Conservation (phyloP, 176 grass and related monocot species). For the Guadua angustifolia region DNA sequence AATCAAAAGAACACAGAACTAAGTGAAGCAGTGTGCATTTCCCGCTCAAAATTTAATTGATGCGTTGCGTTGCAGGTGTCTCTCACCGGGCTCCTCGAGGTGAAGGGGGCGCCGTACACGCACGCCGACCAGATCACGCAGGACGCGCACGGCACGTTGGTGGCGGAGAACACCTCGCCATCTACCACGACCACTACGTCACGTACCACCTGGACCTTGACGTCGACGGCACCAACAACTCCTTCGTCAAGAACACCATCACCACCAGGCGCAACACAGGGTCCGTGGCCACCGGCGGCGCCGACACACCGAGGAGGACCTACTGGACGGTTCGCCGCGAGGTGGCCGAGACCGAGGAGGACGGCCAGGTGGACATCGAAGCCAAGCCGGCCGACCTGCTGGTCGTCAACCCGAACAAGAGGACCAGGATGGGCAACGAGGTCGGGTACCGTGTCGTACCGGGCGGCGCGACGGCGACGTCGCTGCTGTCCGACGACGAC, state of each 20-base stretch:
- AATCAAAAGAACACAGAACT: neutral
- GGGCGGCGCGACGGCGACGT: slow-evolving; percentile 50
- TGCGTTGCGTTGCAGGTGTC: slow-evolving; percentile 48
- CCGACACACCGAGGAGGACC: slow-evolving; percentile 52
- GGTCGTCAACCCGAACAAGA: slow-evolving; percentile 70
- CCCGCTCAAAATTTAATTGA: neutral
- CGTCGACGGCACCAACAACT: slow-evolving; percentile 78
- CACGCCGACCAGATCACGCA: slow-evolving; percentile 54
- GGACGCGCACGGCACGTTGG: slow-evolving; percentile 59
- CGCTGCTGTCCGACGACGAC: slow-evolving; percentile 71
- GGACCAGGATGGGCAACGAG: slow-evolving; percentile 63
- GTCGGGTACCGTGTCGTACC: slow-evolving; percentile 62
- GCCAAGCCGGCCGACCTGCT: slow-evolving; percentile 53
- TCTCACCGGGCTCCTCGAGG: slow-evolving; percentile 61
- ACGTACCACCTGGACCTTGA: slow-evolving; percentile 81
- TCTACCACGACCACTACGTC: slow-evolving; percentile 92
- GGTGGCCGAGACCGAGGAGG: slow-evolving; percentile 65
- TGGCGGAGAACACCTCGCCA: slow-evolving; percentile 73
- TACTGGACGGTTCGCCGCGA: slow-evolving; percentile 78
- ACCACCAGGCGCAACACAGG: slow-evolving; percentile 40
- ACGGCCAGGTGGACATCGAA: slow-evolving; percentile 51
- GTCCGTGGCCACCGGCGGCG: slow-evolving; percentile 5
- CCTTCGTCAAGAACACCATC: slow-evolving; percentile 64
- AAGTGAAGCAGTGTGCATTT: neutral
- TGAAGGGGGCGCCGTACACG: slow-evolving; percentile 60